A percentile compares a stretch with the other conserved stretches of the same genome.
Conservation (phyloP, 208 protist genomes). For the Trypanosoma rangeli region DNA sequence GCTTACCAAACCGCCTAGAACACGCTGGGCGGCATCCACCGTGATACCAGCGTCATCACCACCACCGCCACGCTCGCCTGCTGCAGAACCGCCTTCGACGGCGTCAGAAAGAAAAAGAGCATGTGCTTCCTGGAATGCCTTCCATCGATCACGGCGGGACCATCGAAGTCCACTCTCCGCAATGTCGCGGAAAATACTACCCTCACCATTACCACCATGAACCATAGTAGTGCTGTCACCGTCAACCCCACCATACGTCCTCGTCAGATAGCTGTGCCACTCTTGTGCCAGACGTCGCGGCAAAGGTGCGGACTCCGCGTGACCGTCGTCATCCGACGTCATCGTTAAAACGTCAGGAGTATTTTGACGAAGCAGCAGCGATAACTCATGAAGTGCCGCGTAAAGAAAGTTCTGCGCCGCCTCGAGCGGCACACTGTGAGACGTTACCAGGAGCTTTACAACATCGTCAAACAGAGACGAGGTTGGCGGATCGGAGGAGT, state of each 20-base stretch:
- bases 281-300: slow-evolving; percentile 52
- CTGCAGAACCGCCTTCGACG: not conserved
- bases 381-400: slow-evolving; percentile 52
- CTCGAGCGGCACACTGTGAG: slow-evolving; percentile 28
- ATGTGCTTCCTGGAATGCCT: slow-evolving; percentile 30
- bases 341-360: not conserved
- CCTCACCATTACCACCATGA: not conserved
- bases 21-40: slow-evolving; percentile 4
- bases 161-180: slow-evolving; percentile 46
- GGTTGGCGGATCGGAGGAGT: slow-evolving; percentile 18
- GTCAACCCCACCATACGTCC: slow-evolving; percentile 23
- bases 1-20: not conserved
- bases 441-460: slow-evolving; percentile 24
- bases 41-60: not conserved
- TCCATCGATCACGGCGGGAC: slow-evolving; percentile 58
- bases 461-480: slow-evolving; percentile 55
- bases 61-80: not conserved
- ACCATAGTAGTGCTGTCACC: not conserved
- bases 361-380: not conserved
- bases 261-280: slow-evolving; percentile 48
- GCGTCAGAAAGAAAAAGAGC: slow-evolving; percentile 4
- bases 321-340: not conserved
- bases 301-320: slow-evolving; percentile 5
- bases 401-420: slow-evolving; percentile 79
- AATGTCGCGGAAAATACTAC: slow-evolving; percentile 37